A percentile compares a stretch with the other conserved stretches of the same genome.
These are phyloP conservation scores for Neopestalotiopsis clavispora DNA, from an alignment of 2,329 filamentous ascomycete genomes.

Conservation along the genomic window DNA sequence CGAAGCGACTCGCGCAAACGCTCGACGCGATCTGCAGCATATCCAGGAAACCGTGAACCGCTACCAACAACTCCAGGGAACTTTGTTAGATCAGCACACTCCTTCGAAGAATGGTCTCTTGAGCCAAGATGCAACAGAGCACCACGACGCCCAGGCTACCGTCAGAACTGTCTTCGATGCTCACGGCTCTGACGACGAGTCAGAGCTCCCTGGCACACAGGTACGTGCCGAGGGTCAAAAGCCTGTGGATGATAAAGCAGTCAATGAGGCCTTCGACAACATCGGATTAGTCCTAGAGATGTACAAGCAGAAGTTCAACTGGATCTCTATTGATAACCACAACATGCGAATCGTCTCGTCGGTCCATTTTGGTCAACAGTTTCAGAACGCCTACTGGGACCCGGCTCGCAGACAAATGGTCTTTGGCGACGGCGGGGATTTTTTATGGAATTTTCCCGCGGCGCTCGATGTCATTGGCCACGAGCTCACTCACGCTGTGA, in stretches of 20 bases:
- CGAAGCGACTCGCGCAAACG: slow-evolving; percentile 41
- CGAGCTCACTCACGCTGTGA: slow-evolving; percentile 61
- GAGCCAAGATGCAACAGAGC: too few species aligned
- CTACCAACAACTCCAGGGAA: slow-evolving; percentile 28
- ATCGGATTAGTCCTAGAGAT: slow-evolving; percentile 54
- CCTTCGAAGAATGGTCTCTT: too few species aligned
- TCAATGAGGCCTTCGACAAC: slow-evolving; percentile 40
- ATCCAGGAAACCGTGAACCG: slow-evolving; percentile 37
- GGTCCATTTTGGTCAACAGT: slow-evolving; percentile 53
- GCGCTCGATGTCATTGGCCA: slow-evolving; percentile 53
- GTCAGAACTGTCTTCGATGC: too few species aligned
- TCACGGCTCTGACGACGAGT: too few species aligned
- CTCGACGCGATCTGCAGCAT: slow-evolving; percentile 45
- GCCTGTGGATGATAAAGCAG: too few species aligned
- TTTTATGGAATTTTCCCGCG: not conserved
- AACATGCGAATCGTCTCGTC: slow-evolving; percentile 47
- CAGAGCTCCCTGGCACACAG: too few species aligned
- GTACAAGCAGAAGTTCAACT: slow-evolving; percentile 53
- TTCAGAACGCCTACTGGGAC: slow-evolving; percentile 62
- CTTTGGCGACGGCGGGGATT: slow-evolving; percentile 28
- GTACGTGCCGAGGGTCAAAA: too few species aligned
- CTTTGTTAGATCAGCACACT: too few species aligned
- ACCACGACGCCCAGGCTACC: too few species aligned
- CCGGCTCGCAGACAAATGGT: slow-evolving; percentile 54
- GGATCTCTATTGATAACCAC: slow-evolving; percentile 57